Conservation (phyloP, 495 filamentous ascomycete species). For the Lepidopterella palustris region DNA sequence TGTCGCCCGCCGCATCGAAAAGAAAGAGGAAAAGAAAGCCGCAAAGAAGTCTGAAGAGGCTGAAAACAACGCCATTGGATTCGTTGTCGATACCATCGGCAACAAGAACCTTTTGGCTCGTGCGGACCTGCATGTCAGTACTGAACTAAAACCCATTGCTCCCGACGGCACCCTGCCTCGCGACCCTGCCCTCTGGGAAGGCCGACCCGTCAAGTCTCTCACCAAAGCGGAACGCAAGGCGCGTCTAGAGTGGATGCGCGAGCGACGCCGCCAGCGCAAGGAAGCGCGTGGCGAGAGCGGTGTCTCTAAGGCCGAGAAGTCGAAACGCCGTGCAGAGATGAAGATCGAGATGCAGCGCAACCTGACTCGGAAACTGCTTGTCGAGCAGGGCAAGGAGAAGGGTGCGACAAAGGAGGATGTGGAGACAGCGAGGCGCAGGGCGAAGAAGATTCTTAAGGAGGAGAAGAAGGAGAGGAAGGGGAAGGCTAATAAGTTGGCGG, state of each 20-base stretch:
- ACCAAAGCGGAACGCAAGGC: constrained; percentile 21
- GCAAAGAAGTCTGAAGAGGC: background rate
- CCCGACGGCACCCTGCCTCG: constrained; percentile 15
- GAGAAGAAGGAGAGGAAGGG: constrained; percentile 28
- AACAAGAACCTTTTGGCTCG: constrained; percentile 7
- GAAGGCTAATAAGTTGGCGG: constrained; percentile 9
- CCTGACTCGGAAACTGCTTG: constrained; percentile 1
- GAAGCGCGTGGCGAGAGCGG: background rate
- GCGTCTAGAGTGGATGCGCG: constrained; percentile 5
- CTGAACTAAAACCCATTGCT: constrained; percentile 7
- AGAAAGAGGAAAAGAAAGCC: constrained; percentile 15
- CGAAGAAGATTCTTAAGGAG: constrained; percentile 25
- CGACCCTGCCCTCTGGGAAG: constrained; percentile 23
- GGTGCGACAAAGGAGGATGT: constrained; percentile 15
- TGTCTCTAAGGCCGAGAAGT: too few species aligned
- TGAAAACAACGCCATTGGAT: background rate
- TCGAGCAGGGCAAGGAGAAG: background rate
- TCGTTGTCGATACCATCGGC: constrained; percentile 12
- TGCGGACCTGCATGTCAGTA: too few species aligned
- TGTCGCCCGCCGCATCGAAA: constrained; percentile 20
- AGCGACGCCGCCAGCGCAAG: constrained; percentile 4
- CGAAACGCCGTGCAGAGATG: constrained; percentile 1
- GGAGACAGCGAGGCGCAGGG: constrained; percentile 11
- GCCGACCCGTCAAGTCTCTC: constrained; percentile 17
- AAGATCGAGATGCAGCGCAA: constrained; percentile 1